A percentile compares a stretch with the other conserved stretches of the same genome.
Conservation (phyloP, 495 filamentous ascomycete species). For the Xylaria palmicola region DNA sequence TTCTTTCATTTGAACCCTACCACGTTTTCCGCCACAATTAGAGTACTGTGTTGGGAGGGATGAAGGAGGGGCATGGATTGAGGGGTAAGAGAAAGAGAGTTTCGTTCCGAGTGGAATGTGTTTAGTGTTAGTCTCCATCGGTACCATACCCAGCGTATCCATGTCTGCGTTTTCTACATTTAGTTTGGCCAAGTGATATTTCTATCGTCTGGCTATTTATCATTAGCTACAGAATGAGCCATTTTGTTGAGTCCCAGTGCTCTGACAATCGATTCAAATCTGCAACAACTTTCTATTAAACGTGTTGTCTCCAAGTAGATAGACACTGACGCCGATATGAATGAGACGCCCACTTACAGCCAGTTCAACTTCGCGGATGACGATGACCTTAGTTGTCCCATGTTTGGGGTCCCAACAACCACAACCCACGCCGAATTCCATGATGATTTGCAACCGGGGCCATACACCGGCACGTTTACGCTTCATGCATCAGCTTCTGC, state of each 20-base stretch:
- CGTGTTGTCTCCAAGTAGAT: conserved; percentile 1
- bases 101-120: conserved; percentile 20
- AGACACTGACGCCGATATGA: conserved; percentile 16
- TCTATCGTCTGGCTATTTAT: not conserved
- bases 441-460: not conserved
- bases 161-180: conserved; percentile 16
- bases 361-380: conserved; percentile 15
- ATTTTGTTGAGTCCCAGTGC: no score
- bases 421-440: conserved; percentile 11
- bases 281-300: not conserved
- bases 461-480: conserved; percentile 7
- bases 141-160: conserved; percentile 8
- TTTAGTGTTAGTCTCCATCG: conserved; percentile 15
- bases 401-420: conserved; percentile 14
- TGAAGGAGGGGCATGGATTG: conserved; percentile 5
- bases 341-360: conserved; percentile 17
- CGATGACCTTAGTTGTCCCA: conserved; percentile 13
- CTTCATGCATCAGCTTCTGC: conserved; percentile 5
- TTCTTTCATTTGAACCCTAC: not conserved
- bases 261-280: no score
- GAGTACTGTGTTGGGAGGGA: conserved; percentile 5
- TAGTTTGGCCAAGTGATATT: conserved; percentile 12
- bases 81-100: conserved; percentile 18
- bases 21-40: not conserved
- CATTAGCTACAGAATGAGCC: not conserved